phyloP scores from a whole-genome alignment of 257 asterid species.

The Dorcoceras hygrometricum region DNA sequence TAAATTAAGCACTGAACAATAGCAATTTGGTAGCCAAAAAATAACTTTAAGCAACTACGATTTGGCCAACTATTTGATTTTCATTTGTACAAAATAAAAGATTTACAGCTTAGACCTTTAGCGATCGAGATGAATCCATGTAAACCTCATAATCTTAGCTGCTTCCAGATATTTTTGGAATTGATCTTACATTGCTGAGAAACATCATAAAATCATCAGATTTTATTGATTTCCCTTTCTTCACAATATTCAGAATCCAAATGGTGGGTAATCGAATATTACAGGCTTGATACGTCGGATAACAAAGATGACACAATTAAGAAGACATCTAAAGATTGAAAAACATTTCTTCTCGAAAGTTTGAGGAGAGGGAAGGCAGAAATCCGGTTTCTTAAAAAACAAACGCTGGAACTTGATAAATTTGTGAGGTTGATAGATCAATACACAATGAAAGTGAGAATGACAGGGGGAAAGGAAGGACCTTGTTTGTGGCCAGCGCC shows the following conservation, averaged over 20 bases:
- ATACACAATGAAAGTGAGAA: not conserved
- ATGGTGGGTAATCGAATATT: not conserved
- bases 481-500: slow-evolving; percentile 98
- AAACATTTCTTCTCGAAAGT: too few species aligned
- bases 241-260: not conserved
- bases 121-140: too few species aligned
- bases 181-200: not conserved
- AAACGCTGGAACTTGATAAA: too few species aligned
- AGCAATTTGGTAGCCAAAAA: not conserved
- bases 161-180: not conserved
- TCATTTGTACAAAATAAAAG: too few species aligned
- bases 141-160: not conserved
- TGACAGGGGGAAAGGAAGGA: slow-evolving; percentile 1
- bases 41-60: not conserved
- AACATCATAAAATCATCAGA: not conserved
- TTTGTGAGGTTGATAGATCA: too few species aligned
- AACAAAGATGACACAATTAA: too few species aligned
- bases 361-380: too few species aligned
- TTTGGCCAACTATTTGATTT: not conserved
- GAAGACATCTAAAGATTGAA: too few species aligned
- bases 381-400: too few species aligned
- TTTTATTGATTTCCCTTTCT: not conserved
- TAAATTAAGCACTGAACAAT: not conserved
- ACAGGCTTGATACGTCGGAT: too few species aligned
- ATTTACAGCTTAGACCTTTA: not conserved